A percentile compares a stretch with the other conserved stretches of the same genome.
These are phyloP conservation scores for Hymenoscyphus repandus DNA, from an alignment of 2,329 filamentous ascomycete genomes.

Conservation along the genomic window DNA sequence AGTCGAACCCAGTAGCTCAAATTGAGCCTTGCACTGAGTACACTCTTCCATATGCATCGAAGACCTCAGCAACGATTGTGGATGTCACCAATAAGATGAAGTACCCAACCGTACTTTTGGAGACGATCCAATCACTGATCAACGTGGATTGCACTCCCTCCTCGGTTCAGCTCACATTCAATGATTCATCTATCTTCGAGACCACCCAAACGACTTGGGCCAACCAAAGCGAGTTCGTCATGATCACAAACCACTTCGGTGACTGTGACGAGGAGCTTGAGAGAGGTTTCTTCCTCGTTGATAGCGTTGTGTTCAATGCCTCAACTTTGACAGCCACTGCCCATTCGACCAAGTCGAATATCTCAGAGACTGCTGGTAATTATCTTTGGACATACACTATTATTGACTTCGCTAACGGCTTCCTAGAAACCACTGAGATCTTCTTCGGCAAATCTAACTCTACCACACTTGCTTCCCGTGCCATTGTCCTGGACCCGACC, in stretches of 20 bases:
- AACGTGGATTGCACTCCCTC: slow-evolving; percentile 29
- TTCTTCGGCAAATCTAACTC: slow-evolving; percentile 26
- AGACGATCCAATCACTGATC: slow-evolving; percentile 28
- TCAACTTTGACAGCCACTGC: slow-evolving; percentile 30
- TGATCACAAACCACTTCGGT: slow-evolving; percentile 40
- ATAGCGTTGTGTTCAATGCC: slow-evolving; percentile 27
- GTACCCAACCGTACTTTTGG: slow-evolving; percentile 30
- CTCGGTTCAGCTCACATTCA: slow-evolving; percentile 26
- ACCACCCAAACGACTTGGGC: slow-evolving; percentile 24
- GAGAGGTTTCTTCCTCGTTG: slow-evolving; percentile 36
- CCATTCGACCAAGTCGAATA: slow-evolving; percentile 29
- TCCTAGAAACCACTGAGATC: slow-evolving; percentile 21
- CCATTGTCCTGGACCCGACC: slow-evolving; percentile 22
- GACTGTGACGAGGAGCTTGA: slow-evolving; percentile 37
- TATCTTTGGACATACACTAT: background rate
- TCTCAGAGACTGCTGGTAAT: slow-evolving; percentile 34
- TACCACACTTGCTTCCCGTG: slow-evolving; percentile 21
- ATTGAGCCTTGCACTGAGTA: slow-evolving; percentile 14
- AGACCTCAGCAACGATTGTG: slow-evolving; percentile 11
- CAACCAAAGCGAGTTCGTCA: slow-evolving; percentile 26
- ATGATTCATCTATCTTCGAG: slow-evolving; percentile 23
- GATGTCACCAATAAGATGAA: slow-evolving; percentile 28
- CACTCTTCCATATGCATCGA: slow-evolving; percentile 17
- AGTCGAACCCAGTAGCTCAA: slow-evolving; percentile 3
- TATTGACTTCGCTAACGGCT: slow-evolving; percentile 1